Percentiles rank a stretch among this genome's conserved stretches.
Conservation (phyloP, 2,329 filamentous ascomycete species). For the Colletotrichum caudatum region DNA sequence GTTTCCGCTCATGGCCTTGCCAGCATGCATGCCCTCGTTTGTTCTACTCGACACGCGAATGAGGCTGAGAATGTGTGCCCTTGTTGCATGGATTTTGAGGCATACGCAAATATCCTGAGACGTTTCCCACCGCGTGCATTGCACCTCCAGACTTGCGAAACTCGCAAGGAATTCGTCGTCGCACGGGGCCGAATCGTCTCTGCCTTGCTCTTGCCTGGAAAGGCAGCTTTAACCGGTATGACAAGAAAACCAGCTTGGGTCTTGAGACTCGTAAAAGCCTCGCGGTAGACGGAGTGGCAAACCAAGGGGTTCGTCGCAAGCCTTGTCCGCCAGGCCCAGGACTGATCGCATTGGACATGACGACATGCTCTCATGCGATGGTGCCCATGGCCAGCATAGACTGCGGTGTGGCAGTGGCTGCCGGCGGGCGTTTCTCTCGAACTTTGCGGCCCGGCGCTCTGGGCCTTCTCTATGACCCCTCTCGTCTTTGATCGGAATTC, state of each 20-base stretch:
- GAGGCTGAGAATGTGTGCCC: neutral
- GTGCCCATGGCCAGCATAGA: constrained; percentile 12
- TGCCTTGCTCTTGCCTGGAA: neutral
- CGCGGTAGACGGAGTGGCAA: neutral
- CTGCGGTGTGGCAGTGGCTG: neutral
- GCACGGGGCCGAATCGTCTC: constrained; percentile 11
- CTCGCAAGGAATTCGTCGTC: constrained; percentile 4
- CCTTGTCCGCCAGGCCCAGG: neutral
- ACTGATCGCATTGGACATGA: constrained; percentile 19
- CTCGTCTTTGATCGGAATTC: neutral
- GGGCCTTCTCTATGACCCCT: neutral
- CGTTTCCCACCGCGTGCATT: neutral
- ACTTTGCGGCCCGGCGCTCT: neutral
- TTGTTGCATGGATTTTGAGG: neutral
- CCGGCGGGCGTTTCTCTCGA: neutral
- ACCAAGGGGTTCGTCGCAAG: constrained; percentile 28
- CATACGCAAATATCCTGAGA: neutral
- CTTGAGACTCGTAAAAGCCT: constrained; percentile 5
- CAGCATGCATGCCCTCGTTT: neutral
- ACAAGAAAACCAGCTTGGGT: neutral
- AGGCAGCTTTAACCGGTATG: constrained; percentile 25
- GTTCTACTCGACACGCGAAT: neutral
- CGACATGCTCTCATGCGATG: constrained; percentile 18
- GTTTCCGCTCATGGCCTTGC: neutral
- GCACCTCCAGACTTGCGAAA: constrained; percentile 18